Base-by-base conservation (phyloP, 23 red algal species). In the Gracilaria gracilis region DNA sequence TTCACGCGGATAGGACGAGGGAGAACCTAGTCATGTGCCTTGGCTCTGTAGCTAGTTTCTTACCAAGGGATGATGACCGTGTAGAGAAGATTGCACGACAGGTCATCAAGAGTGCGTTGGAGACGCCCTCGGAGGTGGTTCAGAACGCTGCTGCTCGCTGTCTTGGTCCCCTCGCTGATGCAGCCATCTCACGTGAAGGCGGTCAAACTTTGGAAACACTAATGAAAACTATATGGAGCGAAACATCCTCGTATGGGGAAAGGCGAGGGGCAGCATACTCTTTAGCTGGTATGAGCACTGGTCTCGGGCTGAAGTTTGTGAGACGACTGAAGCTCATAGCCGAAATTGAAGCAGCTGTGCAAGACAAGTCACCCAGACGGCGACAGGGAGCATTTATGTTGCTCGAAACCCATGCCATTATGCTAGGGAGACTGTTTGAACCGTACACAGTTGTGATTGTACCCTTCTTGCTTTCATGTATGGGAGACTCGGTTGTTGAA, bases 191-290 rank as follows among this genome's bases (percentile, higher is more conserved):
- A 47, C 36, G 49, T n/a, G 54, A 86, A 44, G 40, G 86, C 9
- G 80, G 53, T 23, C 58, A 90, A 31, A 76, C 71, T 19, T n/a
- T 82, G 2, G 82, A 93, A 42, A 36, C 57, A 23, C 44, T 98
- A 13, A 64, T 92, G 47, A 75, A 73, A 32, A 80, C 51, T 35
- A 9, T 98, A 15, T 88, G 82, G 79, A 46, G 65, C 66, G 84
- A 88, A 21, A 33, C 88, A 11, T 83, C 85, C 7, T 57, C 50
- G 19, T 95, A 93, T 75, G 91, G 87, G 36, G 82, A 79, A 59
- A 67, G 96, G 54, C 96, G 96, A 28, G 96, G 96, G 4, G 96
- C 96, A 40, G 91, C 96, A 20, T 98, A 95, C 65, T 92, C 96
- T 48, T 79, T 98, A 46, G 91, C 96, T 32, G 96, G 96, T 21